These are phyloP conservation scores for Ambrosia artemisiifolia DNA, from an alignment of 129 eudicot genomes.

Conservation along the genomic window DNA sequence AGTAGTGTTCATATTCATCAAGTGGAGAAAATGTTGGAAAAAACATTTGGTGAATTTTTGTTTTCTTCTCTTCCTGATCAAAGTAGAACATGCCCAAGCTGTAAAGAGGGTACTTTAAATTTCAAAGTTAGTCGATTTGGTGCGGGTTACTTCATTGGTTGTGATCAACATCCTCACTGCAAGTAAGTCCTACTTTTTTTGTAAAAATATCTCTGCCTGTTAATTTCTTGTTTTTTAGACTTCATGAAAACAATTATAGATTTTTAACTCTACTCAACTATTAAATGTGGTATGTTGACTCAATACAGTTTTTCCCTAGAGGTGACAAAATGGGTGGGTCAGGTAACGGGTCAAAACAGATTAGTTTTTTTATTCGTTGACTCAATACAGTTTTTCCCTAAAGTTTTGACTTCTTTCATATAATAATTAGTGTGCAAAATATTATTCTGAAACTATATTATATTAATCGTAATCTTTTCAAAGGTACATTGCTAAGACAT, in stretches of 20 bases:
- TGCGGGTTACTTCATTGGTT: slow-evolving; percentile 84
- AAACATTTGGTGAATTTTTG: slow-evolving; percentile 66
- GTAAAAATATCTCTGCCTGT: background rate
- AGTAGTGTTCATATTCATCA: slow-evolving; percentile 75
- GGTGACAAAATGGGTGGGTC: background rate
- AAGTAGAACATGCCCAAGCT: slow-evolving; percentile 83
- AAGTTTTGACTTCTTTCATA: background rate
- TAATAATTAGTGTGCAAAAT: background rate
- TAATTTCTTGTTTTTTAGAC: background rate
- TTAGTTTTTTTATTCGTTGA: background rate
- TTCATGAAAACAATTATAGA: background rate
- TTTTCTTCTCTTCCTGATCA: slow-evolving; percentile 69
- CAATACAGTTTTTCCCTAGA: no score
- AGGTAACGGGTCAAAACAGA: background rate
- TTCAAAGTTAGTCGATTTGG: slow-evolving; percentile 93
- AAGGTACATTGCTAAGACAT: slow-evolving; percentile 88
- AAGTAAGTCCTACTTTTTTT: slow-evolving; percentile 53
- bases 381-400: background rate
- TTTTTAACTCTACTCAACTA: background rate
- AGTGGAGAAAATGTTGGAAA: slow-evolving; percentile 98
- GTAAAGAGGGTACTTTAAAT: slow-evolving; percentile 68
- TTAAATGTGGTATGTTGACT: background rate
- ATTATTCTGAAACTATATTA: background rate
- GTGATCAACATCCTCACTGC: slow-evolving; percentile 95
- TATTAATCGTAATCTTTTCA: background rate